A percentile compares a stretch with the other conserved stretches of the same genome.
These are phyloP conservation scores for Cicer chorassanicum DNA, from an alignment of 306 rosid species.

Conservation along the genomic window DNA sequence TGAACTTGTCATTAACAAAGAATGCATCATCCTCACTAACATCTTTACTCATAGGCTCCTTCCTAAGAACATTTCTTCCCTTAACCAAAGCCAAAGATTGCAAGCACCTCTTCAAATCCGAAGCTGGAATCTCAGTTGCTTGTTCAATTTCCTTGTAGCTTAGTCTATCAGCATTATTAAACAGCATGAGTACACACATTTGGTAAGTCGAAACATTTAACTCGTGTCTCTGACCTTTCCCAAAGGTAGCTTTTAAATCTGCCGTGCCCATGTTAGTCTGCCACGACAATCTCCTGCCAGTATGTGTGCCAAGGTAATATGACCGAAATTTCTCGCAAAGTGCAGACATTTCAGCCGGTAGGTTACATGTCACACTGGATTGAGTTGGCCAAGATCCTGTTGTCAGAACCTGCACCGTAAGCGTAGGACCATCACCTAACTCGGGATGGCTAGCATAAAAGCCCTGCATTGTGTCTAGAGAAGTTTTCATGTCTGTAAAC, in stretches of 20 bases:
- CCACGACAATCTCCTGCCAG: slow-evolving; percentile 85
- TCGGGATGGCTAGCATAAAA: slow-evolving; percentile 63
- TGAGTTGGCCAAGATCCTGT: slow-evolving; percentile 91
- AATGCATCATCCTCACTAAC: slow-evolving; percentile 74
- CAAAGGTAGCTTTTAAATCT: slow-evolving; percentile 81
- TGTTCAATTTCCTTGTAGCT: slow-evolving; percentile 80
- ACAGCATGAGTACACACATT: slow-evolving; percentile 90
- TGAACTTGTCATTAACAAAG: slow-evolving; percentile 72
- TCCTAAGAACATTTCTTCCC: slow-evolving; percentile 83
- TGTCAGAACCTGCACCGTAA: slow-evolving; percentile 78
- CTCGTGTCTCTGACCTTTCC: slow-evolving; percentile 81
- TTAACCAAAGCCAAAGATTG: slow-evolving; percentile 88
- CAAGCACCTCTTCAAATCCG: slow-evolving; percentile 82
- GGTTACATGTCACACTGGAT: slow-evolving; percentile 71
- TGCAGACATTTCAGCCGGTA: slow-evolving; percentile 75
- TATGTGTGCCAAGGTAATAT: slow-evolving; percentile 79
- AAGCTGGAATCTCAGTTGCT: slow-evolving; percentile 73
- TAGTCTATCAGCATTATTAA: slow-evolving; percentile 70
- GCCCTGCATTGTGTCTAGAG: slow-evolving; percentile 81
- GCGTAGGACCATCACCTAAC: slow-evolving; percentile 73
- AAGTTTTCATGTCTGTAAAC: slow-evolving; percentile 86
- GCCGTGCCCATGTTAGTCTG: slow-evolving; percentile 88
- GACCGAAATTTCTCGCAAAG: slow-evolving; percentile 76
- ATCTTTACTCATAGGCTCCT: slow-evolving; percentile 89
- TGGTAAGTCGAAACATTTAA: slow-evolving; percentile 84